A percentile compares a stretch with the other conserved stretches of the same genome.
Evolutionary conservation across 139 green algal species (phyloP).

Genomic region (Pedinophyceae sp.): DNA sequence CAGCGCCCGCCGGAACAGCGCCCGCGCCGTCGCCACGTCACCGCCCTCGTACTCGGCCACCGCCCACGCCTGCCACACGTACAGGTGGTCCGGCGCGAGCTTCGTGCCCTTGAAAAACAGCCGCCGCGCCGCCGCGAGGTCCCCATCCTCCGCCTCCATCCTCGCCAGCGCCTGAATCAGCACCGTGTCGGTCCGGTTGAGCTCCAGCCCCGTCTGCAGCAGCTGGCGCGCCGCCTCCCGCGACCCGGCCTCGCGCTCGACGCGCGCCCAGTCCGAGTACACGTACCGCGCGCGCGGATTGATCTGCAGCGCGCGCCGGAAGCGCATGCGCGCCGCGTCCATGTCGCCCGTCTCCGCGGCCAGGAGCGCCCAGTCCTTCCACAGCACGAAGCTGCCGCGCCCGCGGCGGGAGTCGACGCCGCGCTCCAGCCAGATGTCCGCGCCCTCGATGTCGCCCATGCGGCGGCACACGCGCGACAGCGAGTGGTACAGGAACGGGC

Average conservation of each 20-base stretch:
- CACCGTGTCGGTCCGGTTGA: slow-evolving; percentile 70
- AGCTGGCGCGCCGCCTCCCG: slow-evolving; percentile 44
- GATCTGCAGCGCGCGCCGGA: slow-evolving; percentile 31
- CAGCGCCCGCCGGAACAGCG: slow-evolving; percentile 87
- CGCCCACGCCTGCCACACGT: slow-evolving; percentile 80
- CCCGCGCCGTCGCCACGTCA: slow-evolving; percentile 46
- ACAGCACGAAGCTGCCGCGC: slow-evolving; percentile 39
- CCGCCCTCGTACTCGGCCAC: slow-evolving; percentile 64
- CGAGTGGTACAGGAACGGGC: slow-evolving; percentile 69
- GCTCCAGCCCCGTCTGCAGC: slow-evolving; percentile 37
- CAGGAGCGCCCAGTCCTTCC: slow-evolving; percentile 72
- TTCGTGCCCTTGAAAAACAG: slow-evolving; percentile 46
- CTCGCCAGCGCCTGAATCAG: slow-evolving; percentile 63
- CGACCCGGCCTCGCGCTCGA: slow-evolving; percentile 51
- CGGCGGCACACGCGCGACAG: slow-evolving; percentile 60
- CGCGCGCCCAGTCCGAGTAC: slow-evolving; percentile 51
- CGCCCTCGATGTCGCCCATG: slow-evolving; percentile 48
- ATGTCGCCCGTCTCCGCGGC: slow-evolving; percentile 43
- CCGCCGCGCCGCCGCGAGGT: slow-evolving; percentile 33
- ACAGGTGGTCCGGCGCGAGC: slow-evolving; percentile 47
- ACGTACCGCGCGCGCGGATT: slow-evolving; percentile 40
- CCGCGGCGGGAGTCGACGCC: slow-evolving; percentile 37
- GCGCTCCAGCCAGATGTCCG: slow-evolving; percentile 61
- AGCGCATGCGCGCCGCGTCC: slow-evolving; percentile 32
- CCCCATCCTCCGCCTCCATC: slow-evolving; percentile 43